Evolutionary conservation across 306 rosid species (phyloP).

Genomic region (Begonia loranthoides): DNA sequence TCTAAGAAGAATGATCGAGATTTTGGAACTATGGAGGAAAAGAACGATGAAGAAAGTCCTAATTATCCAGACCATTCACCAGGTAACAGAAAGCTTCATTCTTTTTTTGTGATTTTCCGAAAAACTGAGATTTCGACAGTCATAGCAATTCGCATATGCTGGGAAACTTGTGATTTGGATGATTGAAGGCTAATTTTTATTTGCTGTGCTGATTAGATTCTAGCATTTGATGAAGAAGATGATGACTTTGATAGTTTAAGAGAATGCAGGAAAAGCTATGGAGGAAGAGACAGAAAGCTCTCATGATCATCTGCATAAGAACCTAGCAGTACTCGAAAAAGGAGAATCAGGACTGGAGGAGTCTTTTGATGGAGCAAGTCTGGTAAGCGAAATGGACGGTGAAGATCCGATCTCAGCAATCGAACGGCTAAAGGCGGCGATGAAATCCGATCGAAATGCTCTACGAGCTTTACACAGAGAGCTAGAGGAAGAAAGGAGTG

Average conservation of each 20-base stretch:
- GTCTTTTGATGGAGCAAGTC: constrained; percentile 65
- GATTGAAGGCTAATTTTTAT: background rate
- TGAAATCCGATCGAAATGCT: constrained; percentile 61
- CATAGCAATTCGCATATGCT: too few species aligned
- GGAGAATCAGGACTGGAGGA: constrained; percentile 67
- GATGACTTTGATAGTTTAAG: constrained; percentile 15
- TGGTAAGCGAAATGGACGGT: constrained; percentile 45
- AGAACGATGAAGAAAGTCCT: background rate
- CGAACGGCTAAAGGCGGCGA: constrained; percentile 49
- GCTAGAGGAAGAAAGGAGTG: constrained; percentile 96
- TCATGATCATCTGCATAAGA: constrained; percentile 45
- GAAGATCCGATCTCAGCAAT: constrained; percentile 33
- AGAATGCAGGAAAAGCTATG: constrained; percentile 10
- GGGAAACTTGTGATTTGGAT: too few species aligned
- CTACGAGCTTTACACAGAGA: constrained; percentile 57
- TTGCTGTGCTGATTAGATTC: background rate
- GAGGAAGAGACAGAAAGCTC: constrained; percentile 38
- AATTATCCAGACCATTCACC: background rate
- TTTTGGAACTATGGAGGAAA: background rate
- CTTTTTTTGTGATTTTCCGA: background rate
- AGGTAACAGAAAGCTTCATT: background rate
- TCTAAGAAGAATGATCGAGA: constrained; percentile 4
- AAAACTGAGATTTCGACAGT: too few species aligned
- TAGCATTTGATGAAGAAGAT: background rate
- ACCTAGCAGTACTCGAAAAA: constrained; percentile 46